Evolutionary conservation across 352 stramenopile genomes (phyloP).

Genomic region (Phytopythium mirpurense): DNA sequence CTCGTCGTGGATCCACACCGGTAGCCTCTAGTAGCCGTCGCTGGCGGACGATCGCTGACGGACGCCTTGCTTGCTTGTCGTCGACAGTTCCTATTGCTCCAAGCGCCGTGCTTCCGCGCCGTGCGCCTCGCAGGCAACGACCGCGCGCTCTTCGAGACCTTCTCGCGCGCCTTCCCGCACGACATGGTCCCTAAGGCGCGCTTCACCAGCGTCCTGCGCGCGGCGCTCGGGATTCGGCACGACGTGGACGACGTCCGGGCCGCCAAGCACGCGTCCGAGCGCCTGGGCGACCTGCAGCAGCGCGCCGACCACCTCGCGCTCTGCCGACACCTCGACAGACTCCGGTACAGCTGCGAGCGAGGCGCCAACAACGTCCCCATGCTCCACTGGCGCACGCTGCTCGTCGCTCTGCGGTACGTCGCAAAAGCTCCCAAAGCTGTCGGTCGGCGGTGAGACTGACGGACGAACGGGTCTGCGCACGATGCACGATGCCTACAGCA

Average conservation of each 20-base stretch:
- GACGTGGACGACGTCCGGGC: background rate
- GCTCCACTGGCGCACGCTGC: slow-evolving; percentile 65
- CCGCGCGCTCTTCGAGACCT: slow-evolving; percentile 60
- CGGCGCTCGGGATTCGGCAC: slow-evolving; percentile 34
- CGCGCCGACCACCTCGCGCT: slow-evolving; percentile 23
- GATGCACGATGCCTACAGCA: slow-evolving; percentile 2
- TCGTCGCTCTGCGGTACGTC: slow-evolving; percentile 44
- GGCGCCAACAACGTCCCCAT: slow-evolving; percentile 39
- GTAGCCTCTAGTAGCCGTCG: too few relatives aligned
- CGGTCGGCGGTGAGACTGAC: too few relatives aligned
- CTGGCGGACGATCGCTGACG: too few relatives aligned
- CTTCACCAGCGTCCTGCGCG: slow-evolving; percentile 59
- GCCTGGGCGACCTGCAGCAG: slow-evolving; percentile 8
- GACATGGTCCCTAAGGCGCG: slow-evolving; percentile 61
- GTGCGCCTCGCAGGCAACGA: slow-evolving; percentile 55
- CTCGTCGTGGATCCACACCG: too few relatives aligned
- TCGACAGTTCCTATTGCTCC: slow-evolving; percentile 30
- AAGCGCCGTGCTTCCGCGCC: slow-evolving; percentile 32
- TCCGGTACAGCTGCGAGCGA: slow-evolving; percentile 63
- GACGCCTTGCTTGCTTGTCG: too few relatives aligned
- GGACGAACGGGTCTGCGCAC: background rate
- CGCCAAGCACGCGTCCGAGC: background rate
- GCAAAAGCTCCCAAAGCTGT: too few relatives aligned
- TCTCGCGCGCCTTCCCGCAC: slow-evolving; percentile 64
- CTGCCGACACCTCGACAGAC: slow-evolving; percentile 45